Percentiles rank a stretch among this genome's conserved stretches.
Conservation (phyloP, 805 yeast genomes). For the Yarrowia bubula region DNA sequence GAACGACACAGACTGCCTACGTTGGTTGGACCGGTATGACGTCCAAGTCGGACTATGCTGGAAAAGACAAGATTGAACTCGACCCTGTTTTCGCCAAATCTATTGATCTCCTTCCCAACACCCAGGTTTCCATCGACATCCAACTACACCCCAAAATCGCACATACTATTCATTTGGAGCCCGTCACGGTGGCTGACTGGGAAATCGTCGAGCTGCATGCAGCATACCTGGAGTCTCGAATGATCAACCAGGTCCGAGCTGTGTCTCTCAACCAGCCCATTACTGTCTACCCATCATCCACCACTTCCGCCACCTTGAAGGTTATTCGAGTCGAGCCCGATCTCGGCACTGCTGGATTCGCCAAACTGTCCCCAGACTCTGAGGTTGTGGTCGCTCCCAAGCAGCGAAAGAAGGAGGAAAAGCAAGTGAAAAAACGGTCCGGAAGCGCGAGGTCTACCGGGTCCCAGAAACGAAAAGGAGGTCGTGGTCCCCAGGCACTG, state of each 20-base stretch:
- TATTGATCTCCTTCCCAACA: conserved; percentile 47
- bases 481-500: conserved; percentile 7
- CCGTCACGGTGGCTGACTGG: conserved; percentile 79
- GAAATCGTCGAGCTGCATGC: conserved; percentile 85
- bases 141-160: conserved; percentile 54
- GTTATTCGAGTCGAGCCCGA: conserved; percentile 49
- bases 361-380: conserved; percentile 59
- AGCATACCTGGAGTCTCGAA: conserved; percentile 64
- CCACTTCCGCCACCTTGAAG: conserved; percentile 56
- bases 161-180: conserved; percentile 69
- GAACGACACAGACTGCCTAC: conserved; percentile 38
- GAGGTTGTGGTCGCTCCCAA: conserved; percentile 79
- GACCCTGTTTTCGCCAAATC: conserved; percentile 65
- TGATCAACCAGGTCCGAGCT: conserved; percentile 78
- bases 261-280: conserved; percentile 58
- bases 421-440: conserved; percentile 7
- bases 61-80: conserved; percentile 48
- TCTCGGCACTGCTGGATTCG: conserved; percentile 38
- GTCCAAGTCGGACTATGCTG: conserved; percentile 29
- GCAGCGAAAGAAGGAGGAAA: conserved; percentile 34
- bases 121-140: conserved; percentile 46
- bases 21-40: conserved; percentile 70
- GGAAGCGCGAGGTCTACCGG: conserved; percentile 20
- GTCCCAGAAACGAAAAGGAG: background rate
- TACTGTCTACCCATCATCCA: conserved; percentile 67